Evolutionary conservation across 2,329 filamentous ascomycete genomes (phyloP).

Genomic region (Lithohypha guttulata): DNA sequence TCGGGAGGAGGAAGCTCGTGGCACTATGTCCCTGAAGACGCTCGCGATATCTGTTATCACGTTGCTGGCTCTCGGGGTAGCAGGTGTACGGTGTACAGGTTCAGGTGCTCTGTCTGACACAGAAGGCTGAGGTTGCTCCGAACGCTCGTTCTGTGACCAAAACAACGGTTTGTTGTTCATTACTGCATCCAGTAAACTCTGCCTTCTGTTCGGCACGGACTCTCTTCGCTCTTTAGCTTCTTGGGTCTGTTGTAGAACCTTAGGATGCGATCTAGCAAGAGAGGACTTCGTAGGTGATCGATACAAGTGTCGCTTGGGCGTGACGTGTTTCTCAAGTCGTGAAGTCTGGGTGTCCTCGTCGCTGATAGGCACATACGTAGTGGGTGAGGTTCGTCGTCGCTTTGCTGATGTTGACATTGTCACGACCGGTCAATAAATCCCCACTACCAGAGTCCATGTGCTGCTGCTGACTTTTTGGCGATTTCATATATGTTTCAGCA

Average conservation of each 20-base stretch:
- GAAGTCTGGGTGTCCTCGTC: background rate
- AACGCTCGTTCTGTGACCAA: background rate
- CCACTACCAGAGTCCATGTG: too few species aligned
- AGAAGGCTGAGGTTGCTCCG: background rate
- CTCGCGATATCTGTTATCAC: background rate
- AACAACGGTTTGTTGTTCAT: constrained; percentile 2
- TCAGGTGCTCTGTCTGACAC: background rate
- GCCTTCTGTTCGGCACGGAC: constrained; percentile 5
- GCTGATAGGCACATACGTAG: constrained; percentile 1
- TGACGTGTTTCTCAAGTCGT: constrained; percentile 9
- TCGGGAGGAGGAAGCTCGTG: background rate
- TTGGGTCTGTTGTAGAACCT: constrained; percentile 13
- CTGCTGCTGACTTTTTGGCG: too few species aligned
- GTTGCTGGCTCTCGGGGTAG: background rate
- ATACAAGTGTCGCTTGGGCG: constrained; percentile 20
- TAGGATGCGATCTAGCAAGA: constrained; percentile 21
- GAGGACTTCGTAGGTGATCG: constrained; percentile 22
- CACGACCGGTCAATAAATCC: background rate
- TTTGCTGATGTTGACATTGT: constrained; percentile 3
- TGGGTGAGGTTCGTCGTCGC: constrained; percentile 4
- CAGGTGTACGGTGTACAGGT: background rate
- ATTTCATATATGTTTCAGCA: too few species aligned
- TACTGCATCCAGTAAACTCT: constrained; percentile 3
- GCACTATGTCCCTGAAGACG: background rate
- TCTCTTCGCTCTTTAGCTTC: constrained; percentile 6